Base-by-base conservation (phyloP, 345 rosid species). In the Citrus sp. region DNA sequence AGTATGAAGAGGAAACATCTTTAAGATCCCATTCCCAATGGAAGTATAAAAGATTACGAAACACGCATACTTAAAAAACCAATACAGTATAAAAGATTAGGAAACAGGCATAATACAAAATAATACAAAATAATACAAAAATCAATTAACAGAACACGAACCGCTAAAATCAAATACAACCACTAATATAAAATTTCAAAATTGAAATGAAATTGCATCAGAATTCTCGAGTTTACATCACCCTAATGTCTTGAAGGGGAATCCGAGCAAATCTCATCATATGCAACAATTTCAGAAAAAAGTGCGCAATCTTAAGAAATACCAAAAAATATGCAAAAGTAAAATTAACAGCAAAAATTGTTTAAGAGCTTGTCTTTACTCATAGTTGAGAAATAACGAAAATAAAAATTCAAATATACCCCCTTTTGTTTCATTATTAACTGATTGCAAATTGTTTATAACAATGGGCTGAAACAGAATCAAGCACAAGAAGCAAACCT, bases 211-310 rank as follows among this genome's bases (percentile, higher is more conserved):
- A 32, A 42, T 75, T 65, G 87, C 90, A 89, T 88, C 92, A 89
- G 91, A 87, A 89, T 84, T 49, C 91, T 87, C 90, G 87, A 77
- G 83, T 86, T 83, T 77, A 68, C 90, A 92, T 87, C 93, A 84
- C 75, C 83, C 90, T 25, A 21, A 76, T 59, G 86, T 89, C 88
- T 61, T 82, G 90, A 86, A 84, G 86, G 88, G 87, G 88, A 90
- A 90, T 90, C 93, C 86, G 84, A 90, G 89, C 81, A 74, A 59
- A 80, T 22, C 42, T 86, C 90, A 72, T 88, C 93, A 87, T 62
- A 59, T 85, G 86, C 89, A 69, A 0, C 3, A 22, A 46, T 46
- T 12, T 30, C 9, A 22, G 7, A 32, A 62, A 27, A 3, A 56
- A 9, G 34, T 12, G 34, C 22, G 3, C 51, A 46, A 62, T 30